Conservation (phyloP, 2,329 filamentous ascomycete genomes). For the Elsinoe fawcettii region DNA sequence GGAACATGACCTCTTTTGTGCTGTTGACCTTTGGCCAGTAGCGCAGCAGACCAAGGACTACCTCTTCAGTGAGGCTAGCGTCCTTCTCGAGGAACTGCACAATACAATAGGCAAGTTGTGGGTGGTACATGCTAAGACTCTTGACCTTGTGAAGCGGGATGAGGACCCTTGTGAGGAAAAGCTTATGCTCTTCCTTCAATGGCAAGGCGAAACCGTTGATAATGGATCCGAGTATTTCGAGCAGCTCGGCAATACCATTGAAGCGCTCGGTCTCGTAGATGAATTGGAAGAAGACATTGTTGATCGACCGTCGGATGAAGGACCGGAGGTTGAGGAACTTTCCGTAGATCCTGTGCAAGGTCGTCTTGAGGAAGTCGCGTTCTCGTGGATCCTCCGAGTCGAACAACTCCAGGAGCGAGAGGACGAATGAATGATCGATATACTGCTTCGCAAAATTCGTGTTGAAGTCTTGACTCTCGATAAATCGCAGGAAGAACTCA, state of each 20-base stretch:
- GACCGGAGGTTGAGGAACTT: constrained; percentile 97
- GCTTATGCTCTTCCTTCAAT: constrained; percentile 96
- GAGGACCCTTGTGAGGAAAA: constrained; percentile 88
- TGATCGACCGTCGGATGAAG: constrained; percentile 96
- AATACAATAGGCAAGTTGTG: constrained; percentile 95
- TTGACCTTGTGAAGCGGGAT: constrained; percentile 96
- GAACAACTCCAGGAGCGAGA: constrained; percentile 92
- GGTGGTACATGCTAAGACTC: constrained; percentile 99
- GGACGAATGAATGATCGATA: constrained; percentile 95
- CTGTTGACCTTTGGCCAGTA: constrained; percentile 99
- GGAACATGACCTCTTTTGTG: constrained; percentile 99
- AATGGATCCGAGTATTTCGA: constrained; percentile 95
- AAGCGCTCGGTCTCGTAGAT: constrained; percentile 98
- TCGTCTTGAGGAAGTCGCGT: constrained; percentile 96
- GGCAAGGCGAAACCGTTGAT: constrained; percentile 98
- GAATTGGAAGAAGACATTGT: constrained; percentile 99
- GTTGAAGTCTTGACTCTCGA: constrained; percentile 99
- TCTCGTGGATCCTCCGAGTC: constrained; percentile 97
- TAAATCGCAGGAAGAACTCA: constrained; percentile 97
- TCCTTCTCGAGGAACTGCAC: constrained; percentile 99
- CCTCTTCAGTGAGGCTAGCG: constrained; percentile 91
- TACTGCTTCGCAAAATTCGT: constrained; percentile 99
- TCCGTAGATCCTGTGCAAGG: constrained; percentile 93
- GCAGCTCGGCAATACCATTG: constrained; percentile 92
- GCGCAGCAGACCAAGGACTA: constrained; percentile 84